These are phyloP conservation scores for Sclerotinia borealis DNA, from an alignment of 2,329 filamentous ascomycete genomes.

Conservation along the genomic window DNA sequence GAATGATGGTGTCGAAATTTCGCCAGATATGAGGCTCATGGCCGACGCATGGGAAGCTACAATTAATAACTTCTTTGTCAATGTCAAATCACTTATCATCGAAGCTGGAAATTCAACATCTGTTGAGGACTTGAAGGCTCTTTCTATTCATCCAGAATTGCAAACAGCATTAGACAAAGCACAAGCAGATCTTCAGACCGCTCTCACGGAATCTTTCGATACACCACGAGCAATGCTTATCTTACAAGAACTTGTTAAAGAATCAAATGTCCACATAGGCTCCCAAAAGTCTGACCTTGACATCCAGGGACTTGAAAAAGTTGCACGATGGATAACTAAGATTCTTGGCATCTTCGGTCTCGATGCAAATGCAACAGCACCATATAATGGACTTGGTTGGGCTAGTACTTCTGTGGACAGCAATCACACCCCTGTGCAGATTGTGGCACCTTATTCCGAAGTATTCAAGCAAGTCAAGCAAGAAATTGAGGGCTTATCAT, in stretches of 20 bases:
- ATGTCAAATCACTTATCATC: constrained; percentile 30
- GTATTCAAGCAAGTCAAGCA: constrained; percentile 42
- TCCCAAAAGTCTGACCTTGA: constrained; percentile 40
- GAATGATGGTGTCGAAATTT: constrained; percentile 89
- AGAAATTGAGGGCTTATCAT: constrained; percentile 42
- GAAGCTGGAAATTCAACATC: constrained; percentile 6
- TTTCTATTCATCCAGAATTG: constrained; percentile 6
- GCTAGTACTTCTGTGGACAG: constrained; percentile 36
- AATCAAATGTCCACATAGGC: constrained; percentile 60
- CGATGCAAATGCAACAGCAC: constrained; percentile 51
- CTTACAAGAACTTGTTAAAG: constrained; percentile 72
- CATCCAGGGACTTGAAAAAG: constrained; percentile 43
- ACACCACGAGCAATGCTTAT: constrained; percentile 72
- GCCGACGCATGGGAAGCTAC: constrained; percentile 66
- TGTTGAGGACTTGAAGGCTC: constrained; percentile 19
- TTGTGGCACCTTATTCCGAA: constrained; percentile 43
- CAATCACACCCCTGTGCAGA: constrained; percentile 34
- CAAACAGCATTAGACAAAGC: constrained; percentile 39
- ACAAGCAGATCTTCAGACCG: constrained; percentile 48
- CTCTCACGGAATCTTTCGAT: constrained; percentile 80
- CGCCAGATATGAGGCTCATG: constrained; percentile 69
- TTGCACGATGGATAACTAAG: constrained; percentile 75
- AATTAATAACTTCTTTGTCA: constrained; percentile 48
- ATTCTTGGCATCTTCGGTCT: constrained; percentile 83
- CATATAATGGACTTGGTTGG: constrained; percentile 54